phyloP scores from a whole-genome alignment of 345 rosid species.

The Dipteronia sinensis region DNA sequence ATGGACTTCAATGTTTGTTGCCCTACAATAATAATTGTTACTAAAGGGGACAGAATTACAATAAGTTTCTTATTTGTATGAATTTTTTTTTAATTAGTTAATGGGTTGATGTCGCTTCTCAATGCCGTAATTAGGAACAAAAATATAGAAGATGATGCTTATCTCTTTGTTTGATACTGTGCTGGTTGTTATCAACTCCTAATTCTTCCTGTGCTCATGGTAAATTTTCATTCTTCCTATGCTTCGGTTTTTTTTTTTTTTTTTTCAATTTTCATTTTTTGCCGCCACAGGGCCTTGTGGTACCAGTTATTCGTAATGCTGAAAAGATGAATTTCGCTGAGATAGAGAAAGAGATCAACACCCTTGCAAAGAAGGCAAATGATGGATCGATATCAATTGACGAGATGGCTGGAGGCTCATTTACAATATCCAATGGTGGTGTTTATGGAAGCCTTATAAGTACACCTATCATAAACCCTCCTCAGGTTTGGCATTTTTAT shows the following conservation, averaged over 20 bases:
- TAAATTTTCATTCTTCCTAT: background rate
- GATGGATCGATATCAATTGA: conserved; percentile 95
- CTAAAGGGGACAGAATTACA: background rate
- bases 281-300: conserved; percentile 73
- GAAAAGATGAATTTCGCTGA: conserved; percentile 82
- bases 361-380: conserved; percentile 90
- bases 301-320: conserved; percentile 83
- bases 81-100: background rate
- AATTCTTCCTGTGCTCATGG: background rate
- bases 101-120: background rate
- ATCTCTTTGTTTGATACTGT: background rate
- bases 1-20: too few species aligned
- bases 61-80: background rate
- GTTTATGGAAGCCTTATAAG: conserved; percentile 97
- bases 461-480: conserved; percentile 98
- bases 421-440: conserved; percentile 84
- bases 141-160: background rate
- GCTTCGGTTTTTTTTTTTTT: too few species aligned
- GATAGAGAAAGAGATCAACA: conserved; percentile 87
- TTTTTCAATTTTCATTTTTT: conserved; percentile 4
- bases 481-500: conserved; percentile 59
- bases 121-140: background rate
- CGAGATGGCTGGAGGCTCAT: conserved; percentile 99
- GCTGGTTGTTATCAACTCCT: background rate
- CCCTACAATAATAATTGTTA: background rate